A percentile compares a stretch with the other conserved stretches of the same genome.
phyloP scores from a whole-genome alignment of 768 basidiomycete genomes.

The Trametes cubensis region DNA sequence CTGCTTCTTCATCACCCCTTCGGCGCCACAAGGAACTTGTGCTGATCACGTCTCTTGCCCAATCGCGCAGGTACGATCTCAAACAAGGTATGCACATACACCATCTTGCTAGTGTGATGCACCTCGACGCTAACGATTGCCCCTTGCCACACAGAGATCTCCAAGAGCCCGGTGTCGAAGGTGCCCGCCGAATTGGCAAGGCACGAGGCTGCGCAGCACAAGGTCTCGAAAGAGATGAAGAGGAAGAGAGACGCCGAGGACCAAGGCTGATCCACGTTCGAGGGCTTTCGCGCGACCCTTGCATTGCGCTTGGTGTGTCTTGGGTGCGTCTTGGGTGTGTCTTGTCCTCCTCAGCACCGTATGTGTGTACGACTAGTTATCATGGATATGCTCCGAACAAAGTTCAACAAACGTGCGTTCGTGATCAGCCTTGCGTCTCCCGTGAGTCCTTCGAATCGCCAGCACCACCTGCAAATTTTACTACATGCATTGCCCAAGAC shows the following conservation, averaged over 20 bases:
- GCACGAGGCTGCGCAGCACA: constrained; percentile 90
- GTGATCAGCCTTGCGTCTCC: background rate
- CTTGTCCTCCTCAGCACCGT: constrained; percentile 5
- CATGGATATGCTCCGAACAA: constrained; percentile 7
- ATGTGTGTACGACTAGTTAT: constrained; percentile 4
- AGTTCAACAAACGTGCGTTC: constrained; percentile 14
- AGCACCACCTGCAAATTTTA: background rate
- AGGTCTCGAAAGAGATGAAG: constrained; percentile 94
- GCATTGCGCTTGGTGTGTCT: constrained; percentile 5
- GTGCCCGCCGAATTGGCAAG: constrained; percentile 85
- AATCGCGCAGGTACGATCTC: constrained; percentile 78
- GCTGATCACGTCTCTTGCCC: constrained; percentile 23
- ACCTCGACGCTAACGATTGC: constrained; percentile 6
- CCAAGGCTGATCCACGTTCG: constrained; percentile 34
- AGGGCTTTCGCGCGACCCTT: background rate
- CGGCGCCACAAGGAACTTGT: background rate
- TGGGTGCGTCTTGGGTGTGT: constrained; percentile 10
- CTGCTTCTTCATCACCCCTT: background rate
- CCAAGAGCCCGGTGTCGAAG: constrained; percentile 91
- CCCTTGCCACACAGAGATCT: constrained; percentile 63
- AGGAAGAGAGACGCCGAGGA: constrained; percentile 87
- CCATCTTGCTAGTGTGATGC: constrained; percentile 13
- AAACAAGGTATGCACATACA: constrained; percentile 69
- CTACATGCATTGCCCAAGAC: background rate
- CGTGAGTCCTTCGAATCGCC: background rate